Conservation (phyloP, 164 flowering plant genomes). For the Umbilicus rupestris region DNA sequence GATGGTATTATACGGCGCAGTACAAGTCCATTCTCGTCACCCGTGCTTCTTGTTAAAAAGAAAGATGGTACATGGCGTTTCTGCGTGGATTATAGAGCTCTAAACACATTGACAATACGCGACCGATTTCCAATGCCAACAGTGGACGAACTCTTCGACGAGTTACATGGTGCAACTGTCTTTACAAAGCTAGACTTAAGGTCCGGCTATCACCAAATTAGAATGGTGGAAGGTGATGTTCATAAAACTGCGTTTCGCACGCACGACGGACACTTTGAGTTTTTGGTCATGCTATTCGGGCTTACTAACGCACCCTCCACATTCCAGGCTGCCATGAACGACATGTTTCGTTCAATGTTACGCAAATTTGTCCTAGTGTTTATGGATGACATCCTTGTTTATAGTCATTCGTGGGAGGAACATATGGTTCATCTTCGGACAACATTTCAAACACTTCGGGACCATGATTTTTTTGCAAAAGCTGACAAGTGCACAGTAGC, state of each 20-base stretch:
- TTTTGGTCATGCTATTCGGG: slow-evolving; percentile 5
- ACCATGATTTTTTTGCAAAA: background rate
- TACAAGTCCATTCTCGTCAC: too few relatives aligned
- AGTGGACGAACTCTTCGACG: slow-evolving; percentile 8
- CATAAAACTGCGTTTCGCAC: slow-evolving; percentile 4
- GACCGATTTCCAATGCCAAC: background rate
- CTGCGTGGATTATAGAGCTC: background rate
- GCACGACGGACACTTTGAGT: slow-evolving; percentile 4
- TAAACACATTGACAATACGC: background rate
- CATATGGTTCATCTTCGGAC: background rate
- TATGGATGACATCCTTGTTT: slow-evolving; percentile 10
- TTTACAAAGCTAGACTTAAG: slow-evolving; percentile 9
- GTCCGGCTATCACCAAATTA: slow-evolving; percentile 7
- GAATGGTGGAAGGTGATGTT: background rate
- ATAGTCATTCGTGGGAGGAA: background rate
- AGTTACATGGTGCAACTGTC: background rate
- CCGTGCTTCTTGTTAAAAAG: too few relatives aligned
- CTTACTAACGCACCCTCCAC: slow-evolving; percentile 7
- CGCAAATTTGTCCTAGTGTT: background rate
- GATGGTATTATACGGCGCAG: too few relatives aligned
- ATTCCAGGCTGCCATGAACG: too few relatives aligned
- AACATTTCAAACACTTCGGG: background rate
- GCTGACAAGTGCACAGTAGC: background rate
- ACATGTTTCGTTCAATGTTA: background rate
- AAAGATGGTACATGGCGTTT: too few relatives aligned